Percentiles rank a stretch among this genome's conserved stretches.
Evolutionary conservation across 2,329 filamentous ascomycete species (phyloP).

Genomic region (Penicillium brevicompactum): DNA sequence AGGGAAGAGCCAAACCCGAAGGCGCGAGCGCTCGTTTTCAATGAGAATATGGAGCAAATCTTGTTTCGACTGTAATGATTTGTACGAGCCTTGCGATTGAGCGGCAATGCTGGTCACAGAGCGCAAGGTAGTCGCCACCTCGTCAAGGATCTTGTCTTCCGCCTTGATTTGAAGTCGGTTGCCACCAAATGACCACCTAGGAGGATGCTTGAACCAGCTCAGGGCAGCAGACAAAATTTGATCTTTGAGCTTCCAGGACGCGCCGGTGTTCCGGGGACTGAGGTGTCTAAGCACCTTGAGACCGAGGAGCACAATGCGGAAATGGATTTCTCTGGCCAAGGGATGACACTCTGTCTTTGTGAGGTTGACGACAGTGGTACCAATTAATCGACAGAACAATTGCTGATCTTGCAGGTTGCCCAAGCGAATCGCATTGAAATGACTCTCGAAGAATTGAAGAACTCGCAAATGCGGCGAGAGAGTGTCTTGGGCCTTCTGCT

Average conservation of each 20-base stretch:
- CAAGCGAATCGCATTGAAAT: constrained; percentile 90
- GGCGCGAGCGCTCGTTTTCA: constrained; percentile 78
- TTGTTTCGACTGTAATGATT: constrained; percentile 75
- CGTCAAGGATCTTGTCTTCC: constrained; percentile 77
- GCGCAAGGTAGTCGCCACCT: constrained; percentile 70
- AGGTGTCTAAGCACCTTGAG: constrained; percentile 74
- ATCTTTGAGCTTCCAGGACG: constrained; percentile 84
- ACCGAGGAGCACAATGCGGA: constrained; percentile 83
- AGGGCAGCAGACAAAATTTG: constrained; percentile 83
- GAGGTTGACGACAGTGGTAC: constrained; percentile 75
- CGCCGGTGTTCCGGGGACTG: constrained; percentile 63
- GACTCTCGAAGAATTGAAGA: constrained; percentile 86
- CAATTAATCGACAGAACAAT: constrained; percentile 79
- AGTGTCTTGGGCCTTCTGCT: constrained; percentile 77
- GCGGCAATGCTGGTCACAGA: constrained; percentile 63
- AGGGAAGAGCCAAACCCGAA: constrained; percentile 89
- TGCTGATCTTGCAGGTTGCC: constrained; percentile 79
- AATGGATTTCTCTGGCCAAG: constrained; percentile 86
- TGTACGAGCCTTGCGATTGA: constrained; percentile 54
- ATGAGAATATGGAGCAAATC: constrained; percentile 79
- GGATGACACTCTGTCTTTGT: constrained; percentile 74
- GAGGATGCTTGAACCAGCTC: constrained; percentile 81
- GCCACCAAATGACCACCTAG: constrained; percentile 93
- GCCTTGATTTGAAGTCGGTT: constrained; percentile 93
- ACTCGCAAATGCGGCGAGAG: constrained; percentile 84